Percentiles rank a stretch among this genome's conserved stretches.
Evolutionary conservation across 345 rosid species (phyloP).

Genomic region (Barbarea vulgaris): DNA sequence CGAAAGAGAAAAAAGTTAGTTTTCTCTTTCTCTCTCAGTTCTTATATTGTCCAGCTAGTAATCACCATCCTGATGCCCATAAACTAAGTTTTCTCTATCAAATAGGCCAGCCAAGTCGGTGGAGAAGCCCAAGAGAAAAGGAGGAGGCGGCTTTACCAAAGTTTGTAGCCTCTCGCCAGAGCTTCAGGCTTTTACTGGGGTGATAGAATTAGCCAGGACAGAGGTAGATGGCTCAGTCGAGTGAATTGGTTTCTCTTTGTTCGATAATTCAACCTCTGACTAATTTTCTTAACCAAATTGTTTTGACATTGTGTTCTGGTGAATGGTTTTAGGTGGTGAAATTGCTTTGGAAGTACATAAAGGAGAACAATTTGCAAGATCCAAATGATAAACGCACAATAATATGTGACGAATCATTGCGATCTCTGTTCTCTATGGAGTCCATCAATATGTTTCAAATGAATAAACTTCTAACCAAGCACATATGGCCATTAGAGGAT

Average conservation of each 20-base stretch:
- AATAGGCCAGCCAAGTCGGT: constrained; percentile 59
- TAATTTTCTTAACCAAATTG: constrained; percentile 1
- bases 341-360: constrained; percentile 58
- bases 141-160: constrained; percentile 84
- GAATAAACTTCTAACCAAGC: constrained; percentile 61
- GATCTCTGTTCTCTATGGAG: constrained; percentile 50
- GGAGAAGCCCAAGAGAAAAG: constrained; percentile 68
- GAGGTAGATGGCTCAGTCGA: constrained; percentile 52
- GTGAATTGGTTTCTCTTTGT: constrained; percentile 18
- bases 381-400: constrained; percentile 56
- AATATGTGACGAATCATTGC: constrained; percentile 55
- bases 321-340: constrained; percentile 57
- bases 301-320: constrained; percentile 11
- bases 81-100: constrained; percentile 21
- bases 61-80: not conserved
- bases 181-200: constrained; percentile 71
- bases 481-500: constrained; percentile 61
- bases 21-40: constrained; percentile 22
- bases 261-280: not conserved
- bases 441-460: constrained; percentile 70
- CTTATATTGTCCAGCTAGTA: not conserved
- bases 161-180: constrained; percentile 81
- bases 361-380: constrained; percentile 64
- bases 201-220: constrained; percentile 75
- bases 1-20: constrained; percentile 55